phyloP scores from a whole-genome alignment of 2,329 filamentous ascomycete species.

The Colletotrichum spaethianum region DNA sequence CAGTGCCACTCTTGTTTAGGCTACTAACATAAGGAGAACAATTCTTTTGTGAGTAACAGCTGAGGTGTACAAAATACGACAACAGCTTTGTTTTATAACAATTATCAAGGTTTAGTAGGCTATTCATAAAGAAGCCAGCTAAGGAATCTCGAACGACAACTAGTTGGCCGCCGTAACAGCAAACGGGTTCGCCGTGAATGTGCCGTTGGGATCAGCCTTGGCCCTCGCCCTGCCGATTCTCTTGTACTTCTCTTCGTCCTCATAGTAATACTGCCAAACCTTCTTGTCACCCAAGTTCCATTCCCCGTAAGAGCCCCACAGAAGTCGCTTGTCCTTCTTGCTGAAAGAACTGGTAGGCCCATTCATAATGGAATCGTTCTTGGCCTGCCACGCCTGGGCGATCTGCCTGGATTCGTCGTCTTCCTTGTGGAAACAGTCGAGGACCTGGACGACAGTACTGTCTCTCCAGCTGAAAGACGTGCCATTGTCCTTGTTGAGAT shows the following conservation, averaged over 20 bases:
- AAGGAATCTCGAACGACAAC: too few relatives aligned
- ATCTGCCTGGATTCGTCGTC: background rate
- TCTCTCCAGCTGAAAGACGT: background rate
- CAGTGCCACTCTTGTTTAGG: too few relatives aligned
- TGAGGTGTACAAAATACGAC: too few relatives aligned
- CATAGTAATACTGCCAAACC: constrained; percentile 53
- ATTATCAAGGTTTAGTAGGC: too few relatives aligned
- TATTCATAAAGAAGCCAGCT: too few relatives aligned
- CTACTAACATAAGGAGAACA: too few relatives aligned
- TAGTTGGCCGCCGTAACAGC: background rate
- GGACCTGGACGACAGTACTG: background rate
- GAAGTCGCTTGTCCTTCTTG: background rate
- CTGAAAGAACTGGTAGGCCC: background rate
- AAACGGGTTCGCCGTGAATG: constrained; percentile 55
- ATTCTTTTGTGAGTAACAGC: too few relatives aligned
- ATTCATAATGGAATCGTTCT: background rate
- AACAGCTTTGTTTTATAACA: too few relatives aligned
- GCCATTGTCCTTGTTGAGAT: constrained; percentile 54
- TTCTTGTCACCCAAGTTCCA: constrained; percentile 47
- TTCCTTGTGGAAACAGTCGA: background rate
- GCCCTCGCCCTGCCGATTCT: constrained; percentile 48
- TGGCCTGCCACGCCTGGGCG: background rate
- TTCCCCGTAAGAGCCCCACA: background rate
- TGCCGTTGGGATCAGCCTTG: constrained; percentile 52
- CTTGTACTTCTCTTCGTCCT: constrained; percentile 52